Percentiles rank a stretch among this genome's conserved stretches.
Evolutionary conservation across 2,329 filamentous ascomycete genomes (phyloP).

Genomic region (Fusarium incarnatum): DNA sequence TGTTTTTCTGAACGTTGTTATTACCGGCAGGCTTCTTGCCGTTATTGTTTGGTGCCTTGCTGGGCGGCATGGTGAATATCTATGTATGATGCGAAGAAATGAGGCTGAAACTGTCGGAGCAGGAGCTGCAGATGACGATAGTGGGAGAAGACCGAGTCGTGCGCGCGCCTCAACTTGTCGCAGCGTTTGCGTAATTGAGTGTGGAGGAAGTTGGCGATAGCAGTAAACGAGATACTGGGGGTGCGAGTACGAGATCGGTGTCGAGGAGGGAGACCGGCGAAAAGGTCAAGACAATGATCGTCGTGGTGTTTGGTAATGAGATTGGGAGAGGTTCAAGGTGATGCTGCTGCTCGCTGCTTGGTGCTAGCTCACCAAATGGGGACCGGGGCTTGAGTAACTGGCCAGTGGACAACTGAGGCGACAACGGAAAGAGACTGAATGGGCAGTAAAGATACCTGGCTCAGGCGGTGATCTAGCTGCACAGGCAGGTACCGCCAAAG

Average conservation of each 20-base stretch:
- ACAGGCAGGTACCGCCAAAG: slow-evolving; percentile 41
- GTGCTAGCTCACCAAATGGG: slow-evolving; percentile 40
- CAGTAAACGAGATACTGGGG: neutral
- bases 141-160: slow-evolving; percentile 39
- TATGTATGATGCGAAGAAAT: slow-evolving; percentile 10
- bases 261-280: slow-evolving; percentile 3
- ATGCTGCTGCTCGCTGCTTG: slow-evolving; percentile 38
- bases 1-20: slow-evolving; percentile 67
- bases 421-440: slow-evolving; percentile 18
- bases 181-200: slow-evolving; percentile 25
- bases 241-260: slow-evolving; percentile 11
- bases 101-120: slow-evolving; percentile 27
- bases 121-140: slow-evolving; percentile 35
- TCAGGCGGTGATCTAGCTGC: neutral
- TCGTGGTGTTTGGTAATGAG: slow-evolving; percentile 22
- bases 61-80: slow-evolving; percentile 66
- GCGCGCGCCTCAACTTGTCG: slow-evolving; percentile 45
- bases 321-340: slow-evolving; percentile 33
- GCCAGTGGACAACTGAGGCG: slow-evolving; percentile 37
- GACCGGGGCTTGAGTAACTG: slow-evolving; percentile 39
- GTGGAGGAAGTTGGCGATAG: slow-evolving; percentile 16
- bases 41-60: slow-evolving; percentile 79
- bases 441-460: slow-evolving; percentile 37
- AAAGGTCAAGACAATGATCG: slow-evolving; percentile 13
- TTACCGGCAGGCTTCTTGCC: slow-evolving; percentile 78